Base-by-base conservation (phyloP, 192 early-diverging fungal genomes). In the Mortierella antarctica region DNA sequence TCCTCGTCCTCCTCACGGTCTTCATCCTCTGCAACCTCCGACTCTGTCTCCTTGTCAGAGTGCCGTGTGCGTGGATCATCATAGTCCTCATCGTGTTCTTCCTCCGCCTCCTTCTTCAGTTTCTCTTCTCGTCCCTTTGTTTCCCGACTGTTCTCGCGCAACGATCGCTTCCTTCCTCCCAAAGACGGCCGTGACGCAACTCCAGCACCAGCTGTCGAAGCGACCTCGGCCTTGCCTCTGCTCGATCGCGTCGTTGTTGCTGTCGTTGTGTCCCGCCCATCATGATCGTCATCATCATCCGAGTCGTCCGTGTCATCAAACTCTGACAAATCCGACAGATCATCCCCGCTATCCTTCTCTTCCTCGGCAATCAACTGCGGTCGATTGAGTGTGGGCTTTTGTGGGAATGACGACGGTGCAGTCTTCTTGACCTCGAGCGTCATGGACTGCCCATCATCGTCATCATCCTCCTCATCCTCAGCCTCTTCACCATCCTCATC, bases 301-400 rank as follows among this genome's bases (percentile, higher is more conserved):
- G 77, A 80, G 41, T 80, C 77, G 18, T 79, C 76, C 14, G 70
- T 64, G 41, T 80, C 77, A 20, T 79, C 76, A 57, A 79, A 79
- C 45, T 72, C 77, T 9, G 77, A 79, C 39, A 79, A 49, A 56
- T 80, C 77, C 2, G 77, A 80, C 12, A 80, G 70, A 6, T 80
- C 77, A 46, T 80, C 77, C 11, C 70, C 77, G 39, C 77, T 80
- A 31, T 80, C 77, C 70, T 80, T 80, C 50, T 70, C 21, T 40
- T 80, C 77, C 21, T 80, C 77, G 41, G 67, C 77, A 49, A 70
- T 72, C 14, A 65, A 9, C 23, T 71, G 70, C 14, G 77, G 70
- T 6, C 77, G 69, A 48, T 80, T 80, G n/a, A 80, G 47, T 7
- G 60, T 72, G 1, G 67, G 67, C 20, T 77, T 77, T 11, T 77